phyloP scores from a whole-genome alignment of 1,284 basidiomycete species.

The Sphagnurus paluster region DNA sequence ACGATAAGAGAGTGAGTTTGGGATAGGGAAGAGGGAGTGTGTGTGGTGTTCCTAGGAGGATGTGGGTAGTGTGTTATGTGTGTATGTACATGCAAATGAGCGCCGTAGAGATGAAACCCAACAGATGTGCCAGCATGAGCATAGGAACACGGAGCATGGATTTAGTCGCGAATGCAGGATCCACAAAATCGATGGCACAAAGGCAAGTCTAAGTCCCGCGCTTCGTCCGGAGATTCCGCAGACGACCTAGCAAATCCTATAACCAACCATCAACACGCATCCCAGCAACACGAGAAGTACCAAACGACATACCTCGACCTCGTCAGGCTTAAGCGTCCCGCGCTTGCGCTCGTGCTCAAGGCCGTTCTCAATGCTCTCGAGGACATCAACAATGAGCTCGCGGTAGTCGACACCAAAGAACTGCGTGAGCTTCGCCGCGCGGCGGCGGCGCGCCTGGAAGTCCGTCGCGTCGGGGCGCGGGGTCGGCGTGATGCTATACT shows the following conservation, averaged over 20 bases:
- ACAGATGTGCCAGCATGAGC: background rate
- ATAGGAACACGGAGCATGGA: background rate
- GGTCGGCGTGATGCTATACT: conserved; percentile 35
- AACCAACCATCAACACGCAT: conserved; percentile 12
- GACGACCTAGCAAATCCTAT: conserved; percentile 62
- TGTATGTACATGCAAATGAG: too few relatives aligned
- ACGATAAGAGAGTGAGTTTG: too few relatives aligned
- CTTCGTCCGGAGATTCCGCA: conserved; percentile 59
- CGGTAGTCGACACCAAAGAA: conserved; percentile 84
- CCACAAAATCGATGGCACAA: conserved; percentile 34
- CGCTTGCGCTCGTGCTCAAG: conserved; percentile 64
- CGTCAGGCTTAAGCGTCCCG: conserved; percentile 63
- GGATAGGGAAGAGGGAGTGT: too few relatives aligned
- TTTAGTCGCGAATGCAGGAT: background rate
- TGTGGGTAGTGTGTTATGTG: background rate
- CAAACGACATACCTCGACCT: conserved; percentile 60
- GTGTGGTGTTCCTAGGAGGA: too few relatives aligned
- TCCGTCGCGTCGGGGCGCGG: conserved; percentile 46
- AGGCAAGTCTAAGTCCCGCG: too few relatives aligned
- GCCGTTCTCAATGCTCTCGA: conserved; percentile 77
- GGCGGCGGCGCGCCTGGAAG: conserved; percentile 69
- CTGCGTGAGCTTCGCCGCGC: conserved; percentile 77
- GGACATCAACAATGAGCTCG: conserved; percentile 69
- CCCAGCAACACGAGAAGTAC: background rate
- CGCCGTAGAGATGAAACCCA: background rate